A percentile compares a stretch with the other conserved stretches of the same genome.
These are phyloP conservation scores for Paracamarosporium sp. DNA, from an alignment of 2,329 filamentous ascomycete genomes.

Conservation along the genomic window DNA sequence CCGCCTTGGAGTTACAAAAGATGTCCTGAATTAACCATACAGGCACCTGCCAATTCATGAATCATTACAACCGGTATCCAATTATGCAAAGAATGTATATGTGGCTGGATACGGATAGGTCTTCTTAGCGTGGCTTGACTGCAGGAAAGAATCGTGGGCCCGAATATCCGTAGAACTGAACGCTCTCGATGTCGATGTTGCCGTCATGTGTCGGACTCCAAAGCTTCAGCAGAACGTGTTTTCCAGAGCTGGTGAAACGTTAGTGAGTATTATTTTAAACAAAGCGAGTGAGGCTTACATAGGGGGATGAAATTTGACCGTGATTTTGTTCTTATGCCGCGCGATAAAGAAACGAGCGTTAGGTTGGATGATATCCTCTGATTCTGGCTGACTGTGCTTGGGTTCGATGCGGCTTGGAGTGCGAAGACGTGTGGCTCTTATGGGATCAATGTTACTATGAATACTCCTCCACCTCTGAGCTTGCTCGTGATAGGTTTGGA, in stretches of 20 bases:
- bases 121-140: constrained; percentile 53
- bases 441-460: constrained; percentile 20
- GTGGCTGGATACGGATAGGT: background rate
- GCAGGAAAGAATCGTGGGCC: constrained; percentile 85
- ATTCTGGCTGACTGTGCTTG: constrained; percentile 26
- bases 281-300: constrained; percentile 55
- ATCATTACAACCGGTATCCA: background rate
- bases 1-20: background rate
- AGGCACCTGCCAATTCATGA: background rate
- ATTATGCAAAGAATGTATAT: background rate
- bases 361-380: constrained; percentile 64
- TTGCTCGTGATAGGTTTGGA: background rate
- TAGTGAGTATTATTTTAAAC: background rate
- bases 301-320: constrained; percentile 82
- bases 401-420: constrained; percentile 44
- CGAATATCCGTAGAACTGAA: constrained; percentile 82
- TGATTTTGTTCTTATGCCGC: constrained; percentile 82
- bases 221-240: constrained; percentile 87
- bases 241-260: constrained; percentile 63
- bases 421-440: constrained; percentile 37
- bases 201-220: constrained; percentile 78
- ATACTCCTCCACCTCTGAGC: background rate
- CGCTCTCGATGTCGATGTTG: constrained; percentile 90
- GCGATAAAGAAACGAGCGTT: constrained; percentile 86
- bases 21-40: background rate